phyloP scores from a whole-genome alignment of 169 alveolate species.

The Plasmodium gallinaceum region DNA sequence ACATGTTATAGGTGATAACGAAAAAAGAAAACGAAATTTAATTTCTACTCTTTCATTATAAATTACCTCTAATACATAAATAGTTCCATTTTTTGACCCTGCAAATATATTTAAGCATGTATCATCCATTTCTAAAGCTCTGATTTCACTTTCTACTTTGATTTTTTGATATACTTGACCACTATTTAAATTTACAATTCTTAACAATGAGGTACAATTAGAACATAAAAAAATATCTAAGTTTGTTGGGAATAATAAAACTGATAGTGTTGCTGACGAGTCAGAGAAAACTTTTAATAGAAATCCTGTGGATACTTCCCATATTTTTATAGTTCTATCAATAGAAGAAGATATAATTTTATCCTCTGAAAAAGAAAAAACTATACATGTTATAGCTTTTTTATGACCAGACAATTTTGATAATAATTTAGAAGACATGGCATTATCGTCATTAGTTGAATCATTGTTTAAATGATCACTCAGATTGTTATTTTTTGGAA shows the following conservation, averaged over 20 bases:
- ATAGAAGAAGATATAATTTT: constrained; percentile 88
- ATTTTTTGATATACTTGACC: constrained; percentile 89
- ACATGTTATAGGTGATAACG: constrained; percentile 83
- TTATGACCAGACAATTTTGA: constrained; percentile 79
- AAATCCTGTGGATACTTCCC: constrained; percentile 89
- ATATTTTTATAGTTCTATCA: constrained; percentile 90
- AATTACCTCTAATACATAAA: constrained; percentile 84
- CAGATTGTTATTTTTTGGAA: background rate
- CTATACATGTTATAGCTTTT: constrained; percentile 86
- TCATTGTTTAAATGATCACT: background rate
- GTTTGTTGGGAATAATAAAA: constrained; percentile 87
- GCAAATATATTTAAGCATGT: constrained; percentile 88
- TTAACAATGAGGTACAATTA: constrained; percentile 86
- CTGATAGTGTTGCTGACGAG: constrained; percentile 88
- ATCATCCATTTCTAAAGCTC: constrained; percentile 88
- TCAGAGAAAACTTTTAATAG: constrained; percentile 88
- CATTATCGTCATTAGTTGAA: constrained; percentile 29
- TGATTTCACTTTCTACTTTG: constrained; percentile 86
- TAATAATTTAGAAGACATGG: constrained; percentile 69
- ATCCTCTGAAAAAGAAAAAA: constrained; percentile 80
- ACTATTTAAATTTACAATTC: constrained; percentile 87
- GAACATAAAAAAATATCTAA: constrained; percentile 81
- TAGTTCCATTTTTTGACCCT: constrained; percentile 87
- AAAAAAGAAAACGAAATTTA: constrained; percentile 40
- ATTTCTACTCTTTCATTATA: constrained; percentile 77